Conservation (phyloP, 345 rosid species). For the Lumnitzera racemosa region DNA sequence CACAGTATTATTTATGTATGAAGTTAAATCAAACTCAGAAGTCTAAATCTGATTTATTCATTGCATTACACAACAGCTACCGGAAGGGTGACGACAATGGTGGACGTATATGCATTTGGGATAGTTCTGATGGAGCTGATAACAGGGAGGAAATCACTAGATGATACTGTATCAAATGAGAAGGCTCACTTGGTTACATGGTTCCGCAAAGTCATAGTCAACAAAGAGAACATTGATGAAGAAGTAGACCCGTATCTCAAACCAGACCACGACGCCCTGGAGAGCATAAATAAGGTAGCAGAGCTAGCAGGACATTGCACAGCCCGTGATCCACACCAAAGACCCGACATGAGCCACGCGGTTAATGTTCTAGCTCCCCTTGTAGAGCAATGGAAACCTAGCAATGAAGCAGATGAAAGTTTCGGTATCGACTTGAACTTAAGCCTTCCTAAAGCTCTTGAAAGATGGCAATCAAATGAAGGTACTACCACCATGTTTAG, state of each 20-base stretch:
- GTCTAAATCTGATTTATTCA: not conserved
- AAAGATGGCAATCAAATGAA: too few species aligned
- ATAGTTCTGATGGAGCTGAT: slow-evolving; percentile 81
- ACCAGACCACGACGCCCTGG: slow-evolving; percentile 50
- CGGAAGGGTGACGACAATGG: slow-evolving; percentile 85
- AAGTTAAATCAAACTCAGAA: too few species aligned
- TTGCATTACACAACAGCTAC: slow-evolving; percentile 42
- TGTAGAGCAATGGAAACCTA: slow-evolving; percentile 37
- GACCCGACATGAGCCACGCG: slow-evolving; percentile 91
- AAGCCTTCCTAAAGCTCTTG: too few species aligned
- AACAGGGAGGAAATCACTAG: slow-evolving; percentile 79
- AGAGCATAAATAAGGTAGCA: slow-evolving; percentile 54
- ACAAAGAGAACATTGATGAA: slow-evolving; percentile 57
- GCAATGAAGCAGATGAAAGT: too few species aligned
- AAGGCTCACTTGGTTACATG: slow-evolving; percentile 69
- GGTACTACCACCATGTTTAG: too few species aligned
- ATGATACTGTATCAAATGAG: slow-evolving; percentile 58
- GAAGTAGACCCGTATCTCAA: slow-evolving; percentile 46
- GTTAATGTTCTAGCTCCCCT: slow-evolving; percentile 68
- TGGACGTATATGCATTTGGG: slow-evolving; percentile 81
- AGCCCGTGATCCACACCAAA: slow-evolving; percentile 61
- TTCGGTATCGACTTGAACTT: too few species aligned
- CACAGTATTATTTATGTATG: too few species aligned
- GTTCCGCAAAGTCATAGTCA: slow-evolving; percentile 58
- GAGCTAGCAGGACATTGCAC: slow-evolving; percentile 93